phyloP scores from a whole-genome alignment of 805 yeast species.

The Ogataea trehalophila region DNA sequence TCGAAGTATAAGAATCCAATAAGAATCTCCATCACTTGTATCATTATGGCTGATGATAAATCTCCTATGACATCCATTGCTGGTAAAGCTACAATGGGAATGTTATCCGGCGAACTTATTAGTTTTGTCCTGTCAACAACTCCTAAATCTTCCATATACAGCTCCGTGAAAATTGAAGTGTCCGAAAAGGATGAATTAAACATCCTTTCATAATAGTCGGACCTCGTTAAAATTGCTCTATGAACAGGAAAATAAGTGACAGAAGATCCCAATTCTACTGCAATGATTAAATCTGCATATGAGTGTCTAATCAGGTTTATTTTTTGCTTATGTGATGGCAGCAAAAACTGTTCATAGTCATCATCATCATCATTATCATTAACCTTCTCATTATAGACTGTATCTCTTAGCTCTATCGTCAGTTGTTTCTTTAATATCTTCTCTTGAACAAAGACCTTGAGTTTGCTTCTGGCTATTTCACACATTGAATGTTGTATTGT shows the following conservation, averaged over 20 bases:
- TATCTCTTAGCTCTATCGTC: background rate
- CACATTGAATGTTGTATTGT: constrained; percentile 30
- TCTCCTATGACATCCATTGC: constrained; percentile 6
- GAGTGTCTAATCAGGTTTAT: constrained; percentile 18
- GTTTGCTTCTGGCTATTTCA: constrained; percentile 32
- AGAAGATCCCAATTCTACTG: constrained; percentile 25
- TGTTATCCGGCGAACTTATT: constrained; percentile 5
- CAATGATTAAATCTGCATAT: constrained; percentile 46
- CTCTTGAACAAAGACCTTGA: constrained; percentile 27
- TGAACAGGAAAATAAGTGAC: constrained; percentile 55
- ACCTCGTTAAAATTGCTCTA: constrained; percentile 52
- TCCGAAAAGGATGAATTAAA: constrained; percentile 44
- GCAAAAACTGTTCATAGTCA: constrained; percentile 9
- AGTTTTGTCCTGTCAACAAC: constrained; percentile 19
- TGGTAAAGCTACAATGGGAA: constrained; percentile 21
- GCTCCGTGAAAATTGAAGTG: constrained; percentile 13
- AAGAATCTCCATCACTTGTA: constrained; percentile 36
- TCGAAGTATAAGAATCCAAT: constrained; percentile 59
- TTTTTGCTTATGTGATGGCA: constrained; percentile 17
- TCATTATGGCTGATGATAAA: constrained; percentile 1
- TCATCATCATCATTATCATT: background rate
- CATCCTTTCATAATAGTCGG: constrained; percentile 63
- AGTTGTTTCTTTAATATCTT: constrained; percentile 22
- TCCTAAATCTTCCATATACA: constrained; percentile 7
- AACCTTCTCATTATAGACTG: background rate